phyloP scores from a whole-genome alignment of 345 rosid species.

The Populus alba region DNA sequence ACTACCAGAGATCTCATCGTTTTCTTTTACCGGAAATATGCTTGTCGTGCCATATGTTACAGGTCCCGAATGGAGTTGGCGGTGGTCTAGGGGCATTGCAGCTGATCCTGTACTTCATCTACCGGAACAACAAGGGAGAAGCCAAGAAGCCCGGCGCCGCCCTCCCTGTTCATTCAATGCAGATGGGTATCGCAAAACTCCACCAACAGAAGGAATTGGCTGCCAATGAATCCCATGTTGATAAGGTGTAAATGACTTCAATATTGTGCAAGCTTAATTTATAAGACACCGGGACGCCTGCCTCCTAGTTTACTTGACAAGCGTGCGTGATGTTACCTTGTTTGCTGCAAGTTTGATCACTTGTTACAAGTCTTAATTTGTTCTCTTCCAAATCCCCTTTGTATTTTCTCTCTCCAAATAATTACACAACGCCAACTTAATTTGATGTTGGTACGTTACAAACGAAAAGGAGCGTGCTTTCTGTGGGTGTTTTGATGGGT shows the following conservation, averaged over 20 bases:
- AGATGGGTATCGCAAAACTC: constrained; percentile 34
- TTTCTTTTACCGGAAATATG: not conserved
- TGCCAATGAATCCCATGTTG: constrained; percentile 32
- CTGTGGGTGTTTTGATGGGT: not conserved
- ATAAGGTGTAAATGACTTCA: constrained; percentile 2
- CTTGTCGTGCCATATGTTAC: not conserved
- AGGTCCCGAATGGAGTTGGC: constrained; percentile 97
- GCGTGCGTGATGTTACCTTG: not conserved
- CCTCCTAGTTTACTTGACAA: not conserved
- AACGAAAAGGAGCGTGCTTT: not conserved
- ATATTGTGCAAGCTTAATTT: not conserved
- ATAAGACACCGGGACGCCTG: not conserved
- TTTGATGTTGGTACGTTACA: not conserved
- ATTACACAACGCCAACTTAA: no score
- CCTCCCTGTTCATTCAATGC: constrained; percentile 18
- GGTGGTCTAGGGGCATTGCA: constrained; percentile 71
- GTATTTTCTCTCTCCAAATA: not conserved
- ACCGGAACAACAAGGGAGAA: constrained; percentile 50
- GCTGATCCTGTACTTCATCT: constrained; percentile 73
- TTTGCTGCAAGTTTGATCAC: not conserved
- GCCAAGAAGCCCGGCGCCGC: constrained; percentile 19
- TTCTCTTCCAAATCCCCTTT: not conserved
- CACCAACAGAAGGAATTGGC: constrained; percentile 23
- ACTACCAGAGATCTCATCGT: not conserved
- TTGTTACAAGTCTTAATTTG: not conserved